These are phyloP conservation scores for Dictyostelium brefeldianum DNA, from an alignment of 78 protist species.

Conservation along the genomic window DNA sequence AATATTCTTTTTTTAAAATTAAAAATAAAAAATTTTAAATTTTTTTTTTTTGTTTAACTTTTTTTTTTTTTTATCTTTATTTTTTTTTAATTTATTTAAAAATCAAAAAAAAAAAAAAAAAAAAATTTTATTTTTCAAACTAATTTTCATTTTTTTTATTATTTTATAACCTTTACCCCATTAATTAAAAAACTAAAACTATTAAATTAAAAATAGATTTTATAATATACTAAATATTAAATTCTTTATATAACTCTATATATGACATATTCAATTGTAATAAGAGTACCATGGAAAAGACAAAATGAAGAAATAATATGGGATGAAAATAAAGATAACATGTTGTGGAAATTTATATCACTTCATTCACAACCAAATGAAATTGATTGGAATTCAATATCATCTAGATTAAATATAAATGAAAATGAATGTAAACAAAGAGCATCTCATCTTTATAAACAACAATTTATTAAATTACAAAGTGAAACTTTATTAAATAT, in stretches of 20 bases:
- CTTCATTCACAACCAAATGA: slow-evolving; percentile 38
- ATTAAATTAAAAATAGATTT: background rate
- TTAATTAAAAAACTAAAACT: background rate
- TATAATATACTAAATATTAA: background rate
- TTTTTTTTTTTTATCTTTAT: background rate
- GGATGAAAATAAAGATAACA: slow-evolving; percentile 11
- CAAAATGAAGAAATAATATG: slow-evolving; percentile 2
- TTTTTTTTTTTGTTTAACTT: background rate
- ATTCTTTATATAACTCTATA: background rate
- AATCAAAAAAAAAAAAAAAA: background rate
- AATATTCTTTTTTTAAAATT: background rate
- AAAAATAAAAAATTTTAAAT: too few relatives aligned
- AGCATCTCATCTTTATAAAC: slow-evolving; percentile 37
- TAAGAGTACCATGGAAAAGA: slow-evolving; percentile 23
- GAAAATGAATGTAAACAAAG: slow-evolving; percentile 37
- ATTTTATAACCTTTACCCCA: background rate
- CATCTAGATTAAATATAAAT: slow-evolving; percentile 16
- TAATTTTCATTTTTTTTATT: background rate
- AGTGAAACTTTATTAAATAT: slow-evolving; percentile 10
- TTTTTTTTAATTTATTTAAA: background rate
- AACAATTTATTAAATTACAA: slow-evolving; percentile 38
- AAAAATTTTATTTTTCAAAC: background rate
- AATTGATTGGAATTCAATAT: slow-evolving; percentile 10
- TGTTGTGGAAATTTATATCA: slow-evolving; percentile 20
- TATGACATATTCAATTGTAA: background rate